Conservation (phyloP, 441 rosid species). For the Adansonia madagascariensis region DNA sequence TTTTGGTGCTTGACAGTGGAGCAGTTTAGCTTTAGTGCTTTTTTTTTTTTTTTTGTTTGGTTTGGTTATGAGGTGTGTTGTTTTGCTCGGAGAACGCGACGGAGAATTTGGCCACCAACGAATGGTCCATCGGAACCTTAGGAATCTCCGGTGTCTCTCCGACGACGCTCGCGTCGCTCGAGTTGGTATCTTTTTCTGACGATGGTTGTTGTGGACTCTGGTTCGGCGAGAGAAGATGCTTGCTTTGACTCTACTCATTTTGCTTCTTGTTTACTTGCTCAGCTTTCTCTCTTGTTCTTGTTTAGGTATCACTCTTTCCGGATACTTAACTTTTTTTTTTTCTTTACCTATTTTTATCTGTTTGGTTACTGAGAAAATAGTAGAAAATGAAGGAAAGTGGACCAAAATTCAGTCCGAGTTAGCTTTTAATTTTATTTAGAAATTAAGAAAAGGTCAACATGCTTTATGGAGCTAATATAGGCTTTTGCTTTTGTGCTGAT, state of each 20-base stretch:
- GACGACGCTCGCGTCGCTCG: slow-evolving; percentile 29
- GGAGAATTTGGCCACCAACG: slow-evolving; percentile 35
- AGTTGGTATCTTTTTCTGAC: slow-evolving; percentile 40
- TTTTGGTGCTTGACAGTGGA: not conserved
- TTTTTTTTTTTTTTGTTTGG: slow-evolving; percentile 7
- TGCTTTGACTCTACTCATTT: slow-evolving; percentile 41
- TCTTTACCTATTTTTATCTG: not conserved
- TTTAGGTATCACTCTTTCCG: slow-evolving; percentile 49
- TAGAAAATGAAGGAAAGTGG: not conserved
- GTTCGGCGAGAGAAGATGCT: slow-evolving; percentile 53
- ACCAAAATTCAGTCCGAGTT: not conserved
- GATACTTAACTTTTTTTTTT: not conserved
- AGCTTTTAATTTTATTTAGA: slow-evolving; percentile 6
- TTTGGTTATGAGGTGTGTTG: slow-evolving; percentile 30
- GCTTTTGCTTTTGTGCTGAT: slow-evolving; percentile 4
- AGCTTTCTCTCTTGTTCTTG: slow-evolving; percentile 41
- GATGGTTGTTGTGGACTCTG: slow-evolving; percentile 44
- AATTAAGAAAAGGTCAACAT: slow-evolving; percentile 7
- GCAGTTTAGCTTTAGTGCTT: not conserved
- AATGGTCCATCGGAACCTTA: slow-evolving; percentile 32
- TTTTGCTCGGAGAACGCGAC: slow-evolving; percentile 37
- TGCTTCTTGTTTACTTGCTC: slow-evolving; percentile 51
- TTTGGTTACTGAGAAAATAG: slow-evolving; percentile 28
- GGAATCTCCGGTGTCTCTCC: slow-evolving; percentile 34
- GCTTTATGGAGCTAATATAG: not conserved